Evolutionary conservation across 257 asterid species (phyloP).

Genomic region (Solanum phureja): DNA sequence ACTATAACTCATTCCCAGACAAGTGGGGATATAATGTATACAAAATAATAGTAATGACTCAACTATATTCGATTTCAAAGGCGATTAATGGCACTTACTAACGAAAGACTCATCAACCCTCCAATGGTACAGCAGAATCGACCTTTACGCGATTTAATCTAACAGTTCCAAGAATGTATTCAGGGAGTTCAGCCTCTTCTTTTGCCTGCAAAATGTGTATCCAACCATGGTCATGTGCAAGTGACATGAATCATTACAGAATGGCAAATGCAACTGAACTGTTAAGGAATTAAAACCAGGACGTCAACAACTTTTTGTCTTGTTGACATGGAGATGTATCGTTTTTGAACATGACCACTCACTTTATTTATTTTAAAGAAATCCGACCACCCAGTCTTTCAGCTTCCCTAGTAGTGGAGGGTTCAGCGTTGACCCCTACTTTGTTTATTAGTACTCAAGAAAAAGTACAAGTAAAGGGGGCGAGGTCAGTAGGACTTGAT

Average conservation of each 20-base stretch:
- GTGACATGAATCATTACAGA: neutral
- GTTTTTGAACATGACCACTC: neutral
- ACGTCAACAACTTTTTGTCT: neutral
- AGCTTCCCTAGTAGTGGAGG: neutral
- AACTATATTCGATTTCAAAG: neutral
- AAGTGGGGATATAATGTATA: neutral
- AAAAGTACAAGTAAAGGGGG: neutral
- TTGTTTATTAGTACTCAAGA: neutral
- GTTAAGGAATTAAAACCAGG: neutral
- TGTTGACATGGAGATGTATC: neutral
- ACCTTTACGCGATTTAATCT: slow-evolving; percentile 60
- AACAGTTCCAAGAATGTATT: slow-evolving; percentile 86
- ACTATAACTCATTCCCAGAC: neutral
- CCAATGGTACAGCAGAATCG: slow-evolving; percentile 72
- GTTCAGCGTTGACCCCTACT: neutral
- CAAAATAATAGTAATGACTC: neutral
- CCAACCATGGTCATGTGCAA: neutral
- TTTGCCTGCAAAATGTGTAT: slow-evolving; percentile 42
- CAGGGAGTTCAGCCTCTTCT: slow-evolving; percentile 89
- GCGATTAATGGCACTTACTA: neutral
- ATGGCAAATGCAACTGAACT: neutral
- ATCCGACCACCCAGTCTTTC: neutral
- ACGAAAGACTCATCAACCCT: slow-evolving; percentile 23
- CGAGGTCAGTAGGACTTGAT: neutral
- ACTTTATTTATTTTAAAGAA: neutral